These are phyloP conservation scores for Russula vinacea DNA, from an alignment of 768 basidiomycete species.

Conservation along the genomic window DNA sequence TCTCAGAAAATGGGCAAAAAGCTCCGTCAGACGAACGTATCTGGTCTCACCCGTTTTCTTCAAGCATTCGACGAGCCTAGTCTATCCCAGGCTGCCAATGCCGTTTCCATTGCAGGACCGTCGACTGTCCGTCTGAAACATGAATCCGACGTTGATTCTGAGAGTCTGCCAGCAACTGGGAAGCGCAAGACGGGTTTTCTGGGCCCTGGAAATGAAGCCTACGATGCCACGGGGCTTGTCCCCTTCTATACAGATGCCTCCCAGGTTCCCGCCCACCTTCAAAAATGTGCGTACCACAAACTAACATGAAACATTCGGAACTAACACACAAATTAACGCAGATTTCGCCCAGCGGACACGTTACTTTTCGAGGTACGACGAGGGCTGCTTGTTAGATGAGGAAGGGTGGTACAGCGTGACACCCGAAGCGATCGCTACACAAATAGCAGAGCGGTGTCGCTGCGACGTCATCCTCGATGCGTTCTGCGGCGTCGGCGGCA, in stretches of 20 bases:
- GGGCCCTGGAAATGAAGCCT: slow-evolving; percentile 21
- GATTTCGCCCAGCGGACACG: slow-evolving; percentile 85
- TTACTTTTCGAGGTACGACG: slow-evolving; percentile 73
- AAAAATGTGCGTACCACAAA: slow-evolving; percentile 67
- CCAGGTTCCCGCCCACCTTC: slow-evolving; percentile 72
- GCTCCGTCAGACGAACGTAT: slow-evolving; percentile 20
- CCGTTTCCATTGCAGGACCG: background rate
- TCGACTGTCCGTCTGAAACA: background rate
- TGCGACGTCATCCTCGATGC: slow-evolving; percentile 85
- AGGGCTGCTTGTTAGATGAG: slow-evolving; percentile 84
- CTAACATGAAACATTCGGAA: background rate
- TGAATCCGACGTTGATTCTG: background rate
- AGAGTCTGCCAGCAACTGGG: background rate
- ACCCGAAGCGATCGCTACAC: slow-evolving; percentile 85
- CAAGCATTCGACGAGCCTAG: background rate
- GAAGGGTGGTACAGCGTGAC: slow-evolving; percentile 99
- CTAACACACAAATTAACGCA: slow-evolving; percentile 34
- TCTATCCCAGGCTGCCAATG: background rate
- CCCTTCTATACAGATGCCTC: slow-evolving; percentile 60
- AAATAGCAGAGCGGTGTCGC: slow-evolving; percentile 90
- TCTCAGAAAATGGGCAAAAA: slow-evolving; percentile 19
- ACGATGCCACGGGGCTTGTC: slow-evolving; percentile 70
- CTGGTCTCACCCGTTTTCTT: slow-evolving; percentile 21
- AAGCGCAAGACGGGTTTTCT: slow-evolving; percentile 22
- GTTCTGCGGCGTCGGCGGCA: slow-evolving; percentile 97